Evolutionary conservation across 2,329 filamentous ascomycete genomes (phyloP), one percentile per base, ranked within the genome.

Genomic region (Exophiala xenobiotica): DNA sequence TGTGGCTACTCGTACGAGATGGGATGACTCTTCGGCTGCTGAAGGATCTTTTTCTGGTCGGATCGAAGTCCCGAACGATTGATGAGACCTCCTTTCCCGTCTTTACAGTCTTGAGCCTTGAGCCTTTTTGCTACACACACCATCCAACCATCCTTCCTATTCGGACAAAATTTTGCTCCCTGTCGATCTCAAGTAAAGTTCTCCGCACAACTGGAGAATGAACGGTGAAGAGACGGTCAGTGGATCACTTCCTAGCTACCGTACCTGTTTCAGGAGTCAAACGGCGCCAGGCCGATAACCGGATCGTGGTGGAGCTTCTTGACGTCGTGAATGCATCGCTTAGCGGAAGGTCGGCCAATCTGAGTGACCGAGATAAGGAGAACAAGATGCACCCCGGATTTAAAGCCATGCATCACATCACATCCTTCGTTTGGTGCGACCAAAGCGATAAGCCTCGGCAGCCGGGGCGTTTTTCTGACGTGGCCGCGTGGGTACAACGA

Each of bases 351-450:
- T 27, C 29, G 46, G 51, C 33, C 51, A 49, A 45, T 38, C 19
- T 49, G 33, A 46, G 19, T 23, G 26, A 31, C 16, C 16, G 24
- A 42, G 45, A 49, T 38, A 54, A 47, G 44, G 24, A 20, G 31
- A 22, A 20, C 16, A 37, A 51, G 54, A 53, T 50, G 54, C 54
- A 57, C 54, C 54, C 54, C 54, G 35, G 54, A 57, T 57, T 57
- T 47, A 43, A 33, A 22, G 29, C 31, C 43, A 45, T 43, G 45
- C 50, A 47, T 44, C 47, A 41, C 48, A 53, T 48, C 47, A 50
- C 23, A 7, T 48, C n/a, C n/a, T n/a, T n/a, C n/a, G n/a, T 46
- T 50, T 49, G 45, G 43, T 46, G 49, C 37, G 31, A 37, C 53
- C 43, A 42, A 37, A 29, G 31, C 31, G 26, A 29, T 39, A 47